These are phyloP conservation scores for Hypoxylon subgilvum DNA, from an alignment of 495 filamentous ascomycete species.

Conservation along the genomic window DNA sequence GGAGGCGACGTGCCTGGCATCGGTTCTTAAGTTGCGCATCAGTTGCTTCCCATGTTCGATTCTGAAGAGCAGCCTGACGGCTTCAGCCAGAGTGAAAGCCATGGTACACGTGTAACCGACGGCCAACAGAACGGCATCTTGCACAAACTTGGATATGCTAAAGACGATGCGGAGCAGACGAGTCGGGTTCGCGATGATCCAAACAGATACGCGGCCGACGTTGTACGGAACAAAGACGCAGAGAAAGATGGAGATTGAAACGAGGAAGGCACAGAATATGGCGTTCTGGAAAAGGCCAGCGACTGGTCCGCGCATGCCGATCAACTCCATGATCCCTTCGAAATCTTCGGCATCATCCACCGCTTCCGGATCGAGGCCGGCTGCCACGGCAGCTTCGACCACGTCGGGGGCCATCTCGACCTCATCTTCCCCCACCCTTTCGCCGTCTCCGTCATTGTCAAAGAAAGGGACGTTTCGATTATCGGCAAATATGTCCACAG, in stretches of 20 bases:
- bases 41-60: constrained; percentile 27
- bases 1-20: constrained; percentile 29
- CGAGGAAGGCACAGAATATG: constrained; percentile 88
- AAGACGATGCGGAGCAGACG: constrained; percentile 74
- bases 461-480: constrained; percentile 47
- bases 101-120: constrained; percentile 43
- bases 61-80: constrained; percentile 24
- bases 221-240: constrained; percentile 93
- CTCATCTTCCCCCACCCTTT: constrained; percentile 33
- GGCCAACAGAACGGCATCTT: constrained; percentile 52
- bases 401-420: constrained; percentile 43
- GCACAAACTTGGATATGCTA: constrained; percentile 70
- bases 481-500: constrained; percentile 47
- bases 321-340: constrained; percentile 94
- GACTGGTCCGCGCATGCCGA: constrained; percentile 94
- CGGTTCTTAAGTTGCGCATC: constrained; percentile 21
- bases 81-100: constrained; percentile 33
- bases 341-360: constrained; percentile 91
- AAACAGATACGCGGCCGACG: constrained; percentile 80
- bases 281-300: constrained; percentile 90
- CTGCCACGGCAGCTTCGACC: constrained; percentile 49
- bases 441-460: constrained; percentile 30
- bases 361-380: constrained; percentile 55
- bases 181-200: constrained; percentile 78
- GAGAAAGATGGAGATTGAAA: constrained; percentile 80